These are phyloP conservation scores for Sporothrix schenckii DNA, from an alignment of 2,329 filamentous ascomycete genomes.

Conservation along the genomic window DNA sequence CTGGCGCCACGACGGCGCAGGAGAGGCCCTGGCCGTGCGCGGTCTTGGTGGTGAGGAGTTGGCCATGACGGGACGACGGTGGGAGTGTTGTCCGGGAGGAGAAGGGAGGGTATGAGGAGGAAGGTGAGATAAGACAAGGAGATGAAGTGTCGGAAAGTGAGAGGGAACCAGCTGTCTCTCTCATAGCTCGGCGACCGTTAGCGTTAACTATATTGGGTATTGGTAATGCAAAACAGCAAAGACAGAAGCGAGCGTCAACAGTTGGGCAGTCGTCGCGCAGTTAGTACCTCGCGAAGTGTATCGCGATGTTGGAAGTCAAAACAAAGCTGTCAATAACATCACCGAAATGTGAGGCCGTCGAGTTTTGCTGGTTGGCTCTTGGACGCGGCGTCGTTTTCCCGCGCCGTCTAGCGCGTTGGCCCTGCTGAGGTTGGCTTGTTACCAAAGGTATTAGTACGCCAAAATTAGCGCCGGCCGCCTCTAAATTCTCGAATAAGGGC, in stretches of 20 bases:
- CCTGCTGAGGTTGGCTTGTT: too few relatives aligned
- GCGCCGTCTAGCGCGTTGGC: constrained; percentile 15
- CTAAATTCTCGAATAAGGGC: too few relatives aligned
- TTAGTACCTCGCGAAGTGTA: not conserved
- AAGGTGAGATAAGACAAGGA: not conserved
- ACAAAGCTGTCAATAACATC: not conserved
- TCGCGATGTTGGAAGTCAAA: constrained; percentile 5
- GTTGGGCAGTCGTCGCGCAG: not conserved
- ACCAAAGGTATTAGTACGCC: too few relatives aligned
- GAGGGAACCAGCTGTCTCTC: not conserved
- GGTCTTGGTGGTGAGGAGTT: constrained; percentile 40
- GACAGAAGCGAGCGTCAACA: not conserved
- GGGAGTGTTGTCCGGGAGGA: not conserved
- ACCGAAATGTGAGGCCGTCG: not conserved
- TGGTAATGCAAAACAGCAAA: not conserved
- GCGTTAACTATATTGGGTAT: too few relatives aligned
- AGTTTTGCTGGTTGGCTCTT: constrained; percentile 8
- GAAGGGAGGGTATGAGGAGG: not conserved
- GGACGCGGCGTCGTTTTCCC: constrained; percentile 20
- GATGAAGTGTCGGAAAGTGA: not conserved
- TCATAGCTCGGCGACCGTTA: not conserved
- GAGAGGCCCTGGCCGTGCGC: not conserved
- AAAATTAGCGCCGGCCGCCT: too few relatives aligned
- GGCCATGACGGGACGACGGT: constrained; percentile 37
- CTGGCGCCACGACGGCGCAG: constrained; percentile 26